A percentile compares a stretch with the other conserved stretches of the same genome.
Evolutionary conservation across 441 rosid genomes (phyloP).

Genomic region (Syzygium malaccense): DNA sequence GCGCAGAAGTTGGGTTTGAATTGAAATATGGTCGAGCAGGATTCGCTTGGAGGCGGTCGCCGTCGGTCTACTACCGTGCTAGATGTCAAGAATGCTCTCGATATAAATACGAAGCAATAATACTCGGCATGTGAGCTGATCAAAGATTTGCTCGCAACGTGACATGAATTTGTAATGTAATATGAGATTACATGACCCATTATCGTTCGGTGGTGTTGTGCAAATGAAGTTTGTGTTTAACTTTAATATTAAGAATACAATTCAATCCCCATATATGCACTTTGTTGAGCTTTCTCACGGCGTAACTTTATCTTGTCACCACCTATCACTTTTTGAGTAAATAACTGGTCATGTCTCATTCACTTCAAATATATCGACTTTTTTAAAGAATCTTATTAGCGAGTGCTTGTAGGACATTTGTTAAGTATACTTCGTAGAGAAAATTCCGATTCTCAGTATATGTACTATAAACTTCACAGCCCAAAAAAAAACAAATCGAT

Average conservation of each 20-base stretch:
- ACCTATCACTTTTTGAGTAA: neutral
- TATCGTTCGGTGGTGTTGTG: neutral
- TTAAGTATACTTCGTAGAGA: neutral
- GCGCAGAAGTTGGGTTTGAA: neutral
- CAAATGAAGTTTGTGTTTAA: neutral
- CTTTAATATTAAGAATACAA: neutral
- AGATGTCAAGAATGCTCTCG: neutral
- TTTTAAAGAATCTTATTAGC: neutral
- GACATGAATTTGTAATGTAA: neutral
- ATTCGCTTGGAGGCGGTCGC: neutral
- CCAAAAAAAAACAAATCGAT: neutral
- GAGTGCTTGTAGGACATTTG: neutral
- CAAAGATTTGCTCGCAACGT: neutral
- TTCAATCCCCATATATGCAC: neutral
- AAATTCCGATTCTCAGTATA: neutral
- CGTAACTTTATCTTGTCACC: neutral
- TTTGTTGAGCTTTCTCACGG: neutral
- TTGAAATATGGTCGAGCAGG: neutral
- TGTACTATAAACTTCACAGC: neutral
- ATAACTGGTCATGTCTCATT: rapidly evolving
- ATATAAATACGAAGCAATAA: neutral
- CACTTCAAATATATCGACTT: neutral
- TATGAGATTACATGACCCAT: neutral
- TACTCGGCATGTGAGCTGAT: neutral
- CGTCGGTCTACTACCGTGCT: neutral